Evolutionary conservation across 306 rosid genomes (phyloP), one percentile per base, ranked within the genome.

Genomic region (Hylodesmum podocarpum): DNA sequence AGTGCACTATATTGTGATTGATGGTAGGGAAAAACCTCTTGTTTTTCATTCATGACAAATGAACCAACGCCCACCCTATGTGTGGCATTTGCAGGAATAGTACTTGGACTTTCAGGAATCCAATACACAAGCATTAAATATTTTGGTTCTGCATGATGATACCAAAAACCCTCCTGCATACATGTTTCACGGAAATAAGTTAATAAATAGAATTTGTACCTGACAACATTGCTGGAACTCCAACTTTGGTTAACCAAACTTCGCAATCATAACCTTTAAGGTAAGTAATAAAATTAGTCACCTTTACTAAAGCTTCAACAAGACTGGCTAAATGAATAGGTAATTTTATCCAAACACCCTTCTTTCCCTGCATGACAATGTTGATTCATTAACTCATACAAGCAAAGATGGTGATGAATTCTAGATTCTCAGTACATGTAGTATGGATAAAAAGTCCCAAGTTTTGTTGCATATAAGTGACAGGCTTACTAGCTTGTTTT

Each of bases 101-200:
- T 87, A 31, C 80, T 73, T 74, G 61, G 33, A 44, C 84, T 80
- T 57, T 73, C 80, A 12, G 94, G 91, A 78, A 93, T 84, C 96
- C 96, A 93, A 70, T 83, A 78, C 9, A 90, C 86, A 5, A 93
- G 92, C 92, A 93, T 93, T 80, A 90, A 73, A 70, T 93, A 89
- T 11, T 82, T 65, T 19, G 97, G 90, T 81, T 90, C 96, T 4
- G 96, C 97, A 44, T 93, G 94, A 88, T 93, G 94, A 74, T 83
- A 90, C 94, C 89, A 78, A 58, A 93, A 93, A 15, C 96, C 96
- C 75, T 90, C 87, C 97, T 92, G 83, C 72, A 43, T 25, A 68
- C 1, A 54, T 15, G 57, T 67, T n/a, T 51, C 54, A 66, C 5
- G n/a, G 43, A 61, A 68, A 63, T 14, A 24, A 15, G 22, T 80